Conservation (phyloP, 352 stramenopile genomes). For the Pythium rhizo-oryzae region DNA sequence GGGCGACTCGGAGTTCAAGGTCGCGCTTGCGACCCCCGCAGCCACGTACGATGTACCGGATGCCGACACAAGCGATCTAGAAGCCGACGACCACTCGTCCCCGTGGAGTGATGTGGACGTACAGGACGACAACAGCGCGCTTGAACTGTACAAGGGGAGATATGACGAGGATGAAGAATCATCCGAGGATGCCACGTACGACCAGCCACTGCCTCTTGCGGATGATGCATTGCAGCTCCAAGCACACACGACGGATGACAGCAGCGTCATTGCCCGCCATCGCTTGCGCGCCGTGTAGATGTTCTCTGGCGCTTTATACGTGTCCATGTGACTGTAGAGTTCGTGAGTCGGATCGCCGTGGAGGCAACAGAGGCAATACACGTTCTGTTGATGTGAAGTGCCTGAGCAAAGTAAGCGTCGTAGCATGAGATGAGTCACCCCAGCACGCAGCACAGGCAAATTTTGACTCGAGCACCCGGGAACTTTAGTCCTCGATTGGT, state of each 20-base stretch:
- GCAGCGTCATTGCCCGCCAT: not conserved
- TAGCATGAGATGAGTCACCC: no score
- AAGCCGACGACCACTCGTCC: not conserved
- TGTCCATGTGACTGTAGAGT: not conserved
- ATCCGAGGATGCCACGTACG: not conserved
- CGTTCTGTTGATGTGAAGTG: not conserved
- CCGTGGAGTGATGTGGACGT: not conserved
- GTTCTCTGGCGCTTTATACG: not conserved
- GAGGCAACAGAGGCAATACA: not conserved
- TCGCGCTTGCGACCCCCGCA: not conserved
- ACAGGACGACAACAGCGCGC: not conserved
- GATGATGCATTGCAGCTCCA: not conserved
- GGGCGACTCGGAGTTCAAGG: not conserved
- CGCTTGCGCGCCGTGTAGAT: not conserved
- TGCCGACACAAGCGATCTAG: not conserved
- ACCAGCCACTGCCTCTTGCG: not conserved
- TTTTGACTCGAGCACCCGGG: no score
- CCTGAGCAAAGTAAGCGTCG: no score
- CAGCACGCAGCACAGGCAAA: no score
- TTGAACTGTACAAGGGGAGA: not conserved
- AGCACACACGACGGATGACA: not conserved
- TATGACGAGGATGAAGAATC: not conserved
- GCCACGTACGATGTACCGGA: constrained; percentile 5
- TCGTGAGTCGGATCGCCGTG: not conserved
- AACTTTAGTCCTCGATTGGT: constrained; percentile 2